Evolutionary conservation across 2,329 filamentous ascomycete genomes (phyloP).

Genomic region (Penicillium sp.): DNA sequence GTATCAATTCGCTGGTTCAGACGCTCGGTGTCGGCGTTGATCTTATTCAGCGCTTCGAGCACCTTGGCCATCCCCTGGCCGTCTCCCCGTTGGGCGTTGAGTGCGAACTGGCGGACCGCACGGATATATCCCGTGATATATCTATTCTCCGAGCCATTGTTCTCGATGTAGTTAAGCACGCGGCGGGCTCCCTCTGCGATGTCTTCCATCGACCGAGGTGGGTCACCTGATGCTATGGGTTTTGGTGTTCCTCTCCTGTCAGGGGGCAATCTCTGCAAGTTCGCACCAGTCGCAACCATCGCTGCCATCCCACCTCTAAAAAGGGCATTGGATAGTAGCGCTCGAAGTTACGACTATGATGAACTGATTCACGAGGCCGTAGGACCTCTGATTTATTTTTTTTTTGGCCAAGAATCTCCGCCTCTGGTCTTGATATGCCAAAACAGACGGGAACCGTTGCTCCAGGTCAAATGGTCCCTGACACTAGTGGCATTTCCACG

Average conservation of each 20-base stretch:
- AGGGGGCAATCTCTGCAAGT: slow-evolving; percentile 11
- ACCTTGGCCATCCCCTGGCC: slow-evolving; percentile 5
- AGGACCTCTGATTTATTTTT: too few species aligned
- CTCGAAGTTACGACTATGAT: too few species aligned
- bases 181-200: slow-evolving; percentile 11
- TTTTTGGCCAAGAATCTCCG: too few species aligned
- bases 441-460: too few species aligned
- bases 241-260: slow-evolving; percentile 11
- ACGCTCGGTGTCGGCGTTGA: slow-evolving; percentile 11
- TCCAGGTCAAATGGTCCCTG: too few species aligned
- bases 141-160: slow-evolving; percentile 5
- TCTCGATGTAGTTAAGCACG: slow-evolving; percentile 11
- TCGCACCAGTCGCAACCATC: slow-evolving; percentile 11
- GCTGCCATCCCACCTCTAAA: slow-evolving; percentile 6
- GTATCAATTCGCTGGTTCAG: slow-evolving; percentile 11
- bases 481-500: too few species aligned
- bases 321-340: slow-evolving; percentile 8
- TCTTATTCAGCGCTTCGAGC: slow-evolving; percentile 4
- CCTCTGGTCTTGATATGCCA: too few species aligned
- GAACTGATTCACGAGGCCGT: too few species aligned
- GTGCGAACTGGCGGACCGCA: slow-evolving; percentile 9
- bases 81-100: slow-evolving; percentile 17
- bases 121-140: slow-evolving; percentile 14
- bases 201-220: slow-evolving; percentile 4
- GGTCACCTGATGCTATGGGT: background rate